These are phyloP conservation scores for Diatrype stigma DNA, from an alignment of 2,329 filamentous ascomycete species.

Conservation along the genomic window DNA sequence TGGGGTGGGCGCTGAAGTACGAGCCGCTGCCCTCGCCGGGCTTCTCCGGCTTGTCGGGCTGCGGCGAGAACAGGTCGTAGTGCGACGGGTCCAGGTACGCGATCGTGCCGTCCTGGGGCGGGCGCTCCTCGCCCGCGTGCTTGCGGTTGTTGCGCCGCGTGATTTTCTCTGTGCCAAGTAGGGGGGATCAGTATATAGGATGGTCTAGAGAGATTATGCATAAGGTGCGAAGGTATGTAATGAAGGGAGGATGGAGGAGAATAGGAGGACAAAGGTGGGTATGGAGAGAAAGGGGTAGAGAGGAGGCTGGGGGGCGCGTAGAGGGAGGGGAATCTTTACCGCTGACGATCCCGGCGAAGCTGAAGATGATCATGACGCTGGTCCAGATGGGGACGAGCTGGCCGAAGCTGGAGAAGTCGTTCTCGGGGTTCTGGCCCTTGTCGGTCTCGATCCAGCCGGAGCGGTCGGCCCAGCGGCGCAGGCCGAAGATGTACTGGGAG, in stretches of 20 bases:
- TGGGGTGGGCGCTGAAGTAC: not conserved
- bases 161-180: conserved; percentile 13
- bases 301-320: too few species aligned
- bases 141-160: conserved; percentile 11
- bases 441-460: conserved; percentile 19
- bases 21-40: not conserved
- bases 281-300: not conserved
- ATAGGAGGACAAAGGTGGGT: not conserved
- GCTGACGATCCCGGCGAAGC: conserved; percentile 25
- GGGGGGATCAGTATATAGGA: not conserved
- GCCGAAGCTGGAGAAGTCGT: conserved; percentile 29
- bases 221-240: not conserved
- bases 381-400: conserved; percentile 32
- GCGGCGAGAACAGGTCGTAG: conserved; percentile 10
- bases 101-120: conserved; percentile 7
- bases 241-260: not conserved
- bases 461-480: conserved; percentile 23
- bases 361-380: conserved; percentile 27
- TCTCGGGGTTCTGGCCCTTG: conserved; percentile 22
- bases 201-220: too few species aligned
- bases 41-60: not conserved
- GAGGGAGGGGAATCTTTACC: conserved; percentile 13
- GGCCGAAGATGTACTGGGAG: conserved; percentile 20
- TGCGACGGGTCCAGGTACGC: conserved; percentile 13
- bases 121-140: conserved; percentile 10